These are phyloP conservation scores for Sungouiozyma intestinalis DNA, from an alignment of 805 yeast genomes.

Conservation along the genomic window DNA sequence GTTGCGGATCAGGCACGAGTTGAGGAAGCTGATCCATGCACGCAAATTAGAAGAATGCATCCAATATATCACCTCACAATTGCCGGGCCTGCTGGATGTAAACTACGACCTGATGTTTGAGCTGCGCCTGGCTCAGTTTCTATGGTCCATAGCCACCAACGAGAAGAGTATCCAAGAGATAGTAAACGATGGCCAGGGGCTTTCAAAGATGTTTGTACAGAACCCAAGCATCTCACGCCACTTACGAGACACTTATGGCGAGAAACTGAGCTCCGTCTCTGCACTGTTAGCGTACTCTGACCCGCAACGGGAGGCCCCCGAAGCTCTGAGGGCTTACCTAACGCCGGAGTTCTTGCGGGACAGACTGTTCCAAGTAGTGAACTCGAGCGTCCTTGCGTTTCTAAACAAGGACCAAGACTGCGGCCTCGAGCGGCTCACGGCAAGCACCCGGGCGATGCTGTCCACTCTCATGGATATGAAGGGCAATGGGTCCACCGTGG, in stretches of 20 bases:
- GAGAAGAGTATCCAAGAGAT: conserved; percentile 11
- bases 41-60: conserved; percentile 38
- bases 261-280: conserved; percentile 37
- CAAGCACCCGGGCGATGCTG: conserved; percentile 32
- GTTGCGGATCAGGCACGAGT: conserved; percentile 34
- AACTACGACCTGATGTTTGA: conserved; percentile 22
- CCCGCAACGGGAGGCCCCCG: conserved; percentile 33
- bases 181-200: conserved; percentile 17
- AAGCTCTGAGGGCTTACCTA: conserved; percentile 17
- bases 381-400: conserved; percentile 33
- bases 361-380: conserved; percentile 22
- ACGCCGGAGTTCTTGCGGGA: conserved; percentile 23
- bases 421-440: conserved; percentile 34
- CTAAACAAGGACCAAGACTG: conserved; percentile 36
- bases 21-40: conserved; percentile 33
- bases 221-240: conserved; percentile 9
- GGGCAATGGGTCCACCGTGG: conserved; percentile 24
- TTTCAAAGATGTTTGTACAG: conserved; percentile 17
- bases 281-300: conserved; percentile 43
- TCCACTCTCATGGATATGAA: conserved; percentile 18
- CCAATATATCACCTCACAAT: conserved; percentile 25
- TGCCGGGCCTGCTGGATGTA: conserved; percentile 17
- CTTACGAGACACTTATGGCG: conserved; percentile 26
- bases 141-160: conserved; percentile 11
- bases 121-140: conserved; percentile 19